Base-by-base conservation (phyloP, 2,329 filamentous ascomycete species). In the Dactylonectria macrodidyma region DNA sequence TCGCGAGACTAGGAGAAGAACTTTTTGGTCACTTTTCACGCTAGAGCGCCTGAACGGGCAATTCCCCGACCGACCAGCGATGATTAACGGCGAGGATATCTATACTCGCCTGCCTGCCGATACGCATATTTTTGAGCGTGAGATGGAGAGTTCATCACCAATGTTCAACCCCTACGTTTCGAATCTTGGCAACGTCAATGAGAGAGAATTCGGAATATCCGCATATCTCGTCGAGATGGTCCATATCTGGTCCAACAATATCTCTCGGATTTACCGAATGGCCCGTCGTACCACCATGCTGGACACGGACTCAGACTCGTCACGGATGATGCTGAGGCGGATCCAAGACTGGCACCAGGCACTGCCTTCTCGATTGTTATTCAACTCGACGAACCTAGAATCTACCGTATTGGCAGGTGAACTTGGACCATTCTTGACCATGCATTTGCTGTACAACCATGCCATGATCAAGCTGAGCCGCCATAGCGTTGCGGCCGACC, bases 11-110 rank as follows among this genome's bases (percentile, higher is more conserved):
- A 86, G 89, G 67, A 86, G 92, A 70, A 85, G 92, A 63, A 93
- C 91, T 0, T 91, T 93, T 75, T 95, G 92, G 92, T 88, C 90
- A 33, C 87, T 89, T 59, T 93, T 91, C 72, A 81, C 93, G 72
- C 86, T 93, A 78, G 92, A 94, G 80, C 87, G 91, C 55, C 88
- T 91, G 67, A 90, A 88, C 55, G 87, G 87, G 14, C 86, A 90
- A 67, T 90, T 86, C 59, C 85, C 86, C 1, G 82, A 85, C 2
- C 84, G 86, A 2, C 79, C 84, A 7, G 88, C 84, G 55, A 86
- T 88, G 68, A 85, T 93, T 66, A 87, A 89, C 55, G 82, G 88
- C 5, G 87, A 92, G 68, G 89, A 93, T 67, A 87, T 92, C 48
- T 91, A 92, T 73, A 82, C 93, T 12, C 88, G 89, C 59, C 83